These are phyloP conservation scores for Quercus tomentella DNA, from an alignment of 331 rosid genomes.

Conservation along the genomic window DNA sequence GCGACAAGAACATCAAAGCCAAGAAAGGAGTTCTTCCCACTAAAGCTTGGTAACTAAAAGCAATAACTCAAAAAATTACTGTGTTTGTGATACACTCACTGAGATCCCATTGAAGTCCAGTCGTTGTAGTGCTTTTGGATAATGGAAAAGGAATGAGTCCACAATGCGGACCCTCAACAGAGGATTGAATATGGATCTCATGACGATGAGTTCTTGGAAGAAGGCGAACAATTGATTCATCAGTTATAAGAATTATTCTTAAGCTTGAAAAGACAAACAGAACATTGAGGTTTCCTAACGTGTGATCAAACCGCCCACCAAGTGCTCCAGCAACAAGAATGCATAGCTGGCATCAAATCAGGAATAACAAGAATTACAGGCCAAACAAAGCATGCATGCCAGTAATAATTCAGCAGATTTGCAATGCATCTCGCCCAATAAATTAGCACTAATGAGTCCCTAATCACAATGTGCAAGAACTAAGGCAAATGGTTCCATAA, in stretches of 20 bases:
- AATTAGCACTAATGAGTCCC: background rate
- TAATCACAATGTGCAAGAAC: background rate
- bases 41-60: background rate
- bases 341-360: constrained; percentile 52
- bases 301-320: constrained; percentile 98
- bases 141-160: constrained; percentile 94
- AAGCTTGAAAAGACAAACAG: constrained; percentile 60
- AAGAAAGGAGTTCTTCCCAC: background rate
- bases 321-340: constrained; percentile 91
- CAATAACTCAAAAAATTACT: background rate
- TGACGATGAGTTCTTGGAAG: constrained; percentile 67
- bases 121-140: constrained; percentile 77
- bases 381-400: constrained; percentile 1
- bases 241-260: constrained; percentile 73
- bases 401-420: background rate
- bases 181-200: constrained; percentile 65
- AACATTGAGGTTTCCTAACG: constrained; percentile 87
- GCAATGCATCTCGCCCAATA: background rate
- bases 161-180: constrained; percentile 90
- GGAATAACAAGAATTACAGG: background rate
- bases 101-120: constrained; percentile 90
- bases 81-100: constrained; percentile 43
- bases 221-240: constrained; percentile 81
- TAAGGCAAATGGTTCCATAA: constrained; percentile 1
- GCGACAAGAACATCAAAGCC: background rate